These are phyloP conservation scores for Sporothrix euskadiensis DNA, from an alignment of 2,329 filamentous ascomycete genomes.

Conservation along the genomic window DNA sequence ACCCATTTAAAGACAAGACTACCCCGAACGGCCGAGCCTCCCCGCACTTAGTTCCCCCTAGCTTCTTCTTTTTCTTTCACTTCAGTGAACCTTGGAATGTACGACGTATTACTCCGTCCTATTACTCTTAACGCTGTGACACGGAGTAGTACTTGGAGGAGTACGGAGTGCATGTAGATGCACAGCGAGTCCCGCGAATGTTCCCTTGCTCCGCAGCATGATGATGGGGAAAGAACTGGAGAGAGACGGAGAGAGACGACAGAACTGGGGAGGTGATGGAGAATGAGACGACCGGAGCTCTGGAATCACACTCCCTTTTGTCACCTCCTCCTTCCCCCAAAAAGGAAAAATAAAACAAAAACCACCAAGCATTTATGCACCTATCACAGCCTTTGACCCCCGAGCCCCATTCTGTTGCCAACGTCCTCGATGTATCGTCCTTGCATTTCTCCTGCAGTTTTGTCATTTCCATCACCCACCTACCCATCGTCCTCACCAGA, in stretches of 20 bases:
- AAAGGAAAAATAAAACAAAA: background rate
- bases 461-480: background rate
- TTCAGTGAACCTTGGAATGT: background rate
- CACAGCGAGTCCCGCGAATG: background rate
- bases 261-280: background rate
- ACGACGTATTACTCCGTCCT: no score
- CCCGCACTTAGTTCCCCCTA: background rate
- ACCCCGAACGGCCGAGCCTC: background rate
- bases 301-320: background rate
- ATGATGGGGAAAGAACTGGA: background rate
- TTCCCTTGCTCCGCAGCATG: constrained; percentile 4
- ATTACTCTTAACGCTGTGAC: no score
- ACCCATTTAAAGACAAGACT: background rate
- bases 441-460: background rate
- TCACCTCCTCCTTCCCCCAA: no score
- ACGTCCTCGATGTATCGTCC: background rate
- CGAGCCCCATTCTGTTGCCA: background rate
- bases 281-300: background rate
- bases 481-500: background rate
- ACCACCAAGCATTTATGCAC: background rate
- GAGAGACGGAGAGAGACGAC: background rate
- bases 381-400: constrained; percentile 5
- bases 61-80: background rate
- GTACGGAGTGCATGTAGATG: background rate
- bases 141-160: background rate